Base-by-base conservation (phyloP, 768 basidiomycete species). In the Suillus lakei region DNA sequence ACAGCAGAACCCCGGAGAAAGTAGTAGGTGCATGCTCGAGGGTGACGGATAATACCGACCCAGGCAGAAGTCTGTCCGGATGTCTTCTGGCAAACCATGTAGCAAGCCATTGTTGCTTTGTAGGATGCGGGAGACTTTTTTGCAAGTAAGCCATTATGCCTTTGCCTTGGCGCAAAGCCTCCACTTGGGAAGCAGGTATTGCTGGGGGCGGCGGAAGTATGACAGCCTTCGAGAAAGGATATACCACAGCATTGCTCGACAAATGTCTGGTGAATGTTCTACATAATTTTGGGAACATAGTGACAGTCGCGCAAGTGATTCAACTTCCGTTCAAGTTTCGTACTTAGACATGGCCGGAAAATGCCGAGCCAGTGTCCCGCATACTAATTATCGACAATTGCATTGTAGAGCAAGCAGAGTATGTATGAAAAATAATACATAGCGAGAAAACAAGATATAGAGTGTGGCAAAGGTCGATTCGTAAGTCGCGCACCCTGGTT, bases 1-100 rank as follows among this genome's bases (percentile, higher is more conserved):
- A 86, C 71, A 98, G 84, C 64, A 99, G 83, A 53, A 98, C 91
- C 41, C 97, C 97, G 7, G 95, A 92, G 79, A 98, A 99, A 15
- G 84, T 79, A 18, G 88, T 91, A 10, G 92, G 92, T 7, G 93
- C 88, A 65, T 95, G 87, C 63, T 89, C 86, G 44, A 90, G 88
- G 53, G 85, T 86, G 70, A 96, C 89, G 34, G 88, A 89, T 67
- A 99, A 76, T 68, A 98, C 90, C n/a, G 93, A 93, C 2, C 97
- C 97, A 23, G 94, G 90, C 16, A 82, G 81, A 44, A 97, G 80
- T 68, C 91, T 85, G 48, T 85, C 81, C 1, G 87, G 86, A 60
- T 91, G 90, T 46, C 85, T 82, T 59, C 89, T 82, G 43, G 88
- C 87, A 79, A 98, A 98, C 63, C 91, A 80, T 54, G 85, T 86